Evolutionary conservation across 1,284 basidiomycete genomes (phyloP).

Genomic region (Garcileccinum viscosum): DNA sequence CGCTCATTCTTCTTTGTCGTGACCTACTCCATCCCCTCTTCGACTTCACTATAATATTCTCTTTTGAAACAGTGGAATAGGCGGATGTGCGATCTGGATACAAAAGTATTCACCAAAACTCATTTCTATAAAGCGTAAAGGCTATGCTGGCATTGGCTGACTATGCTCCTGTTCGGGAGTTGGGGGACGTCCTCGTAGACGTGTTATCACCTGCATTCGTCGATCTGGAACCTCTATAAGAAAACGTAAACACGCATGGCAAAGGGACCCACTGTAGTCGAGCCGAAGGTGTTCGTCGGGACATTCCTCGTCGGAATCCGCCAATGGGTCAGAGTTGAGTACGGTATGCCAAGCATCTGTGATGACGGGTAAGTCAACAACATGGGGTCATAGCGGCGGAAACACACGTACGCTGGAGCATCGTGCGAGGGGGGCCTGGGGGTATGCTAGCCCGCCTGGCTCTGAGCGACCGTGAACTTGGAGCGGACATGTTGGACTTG

Average conservation of each 20-base stretch:
- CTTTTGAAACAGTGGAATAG: slow-evolving; percentile 25
- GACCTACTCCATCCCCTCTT: slow-evolving; percentile 19
- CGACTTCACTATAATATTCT: slow-evolving; percentile 30
- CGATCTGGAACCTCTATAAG: slow-evolving; percentile 46
- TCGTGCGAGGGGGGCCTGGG: slow-evolving; percentile 40
- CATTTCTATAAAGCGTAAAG: not conserved
- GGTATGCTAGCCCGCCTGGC: slow-evolving; percentile 33
- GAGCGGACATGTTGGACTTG: slow-evolving; percentile 30
- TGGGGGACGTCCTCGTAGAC: slow-evolving; percentile 56
- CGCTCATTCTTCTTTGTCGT: slow-evolving; percentile 18
- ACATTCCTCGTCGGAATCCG: slow-evolving; percentile 75
- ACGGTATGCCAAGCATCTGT: slow-evolving; percentile 73
- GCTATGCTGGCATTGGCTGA: slow-evolving; percentile 23
- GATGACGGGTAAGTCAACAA: slow-evolving; percentile 48
- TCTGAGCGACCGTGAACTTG: slow-evolving; percentile 30
- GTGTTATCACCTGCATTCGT: slow-evolving; percentile 63
- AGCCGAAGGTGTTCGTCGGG: slow-evolving; percentile 64
- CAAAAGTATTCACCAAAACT: slow-evolving; percentile 4
- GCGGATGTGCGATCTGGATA: slow-evolving; percentile 9
- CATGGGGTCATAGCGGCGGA: not conserved
- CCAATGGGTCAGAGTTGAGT: slow-evolving; percentile 65
- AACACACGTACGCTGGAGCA: slow-evolving; percentile 58
- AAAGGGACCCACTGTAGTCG: slow-evolving; percentile 62
- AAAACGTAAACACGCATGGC: slow-evolving; percentile 22
- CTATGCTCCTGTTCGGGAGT: slow-evolving; percentile 47